Conservation (phyloP, 441 rosid genomes). For the Corymbia calophylla region DNA sequence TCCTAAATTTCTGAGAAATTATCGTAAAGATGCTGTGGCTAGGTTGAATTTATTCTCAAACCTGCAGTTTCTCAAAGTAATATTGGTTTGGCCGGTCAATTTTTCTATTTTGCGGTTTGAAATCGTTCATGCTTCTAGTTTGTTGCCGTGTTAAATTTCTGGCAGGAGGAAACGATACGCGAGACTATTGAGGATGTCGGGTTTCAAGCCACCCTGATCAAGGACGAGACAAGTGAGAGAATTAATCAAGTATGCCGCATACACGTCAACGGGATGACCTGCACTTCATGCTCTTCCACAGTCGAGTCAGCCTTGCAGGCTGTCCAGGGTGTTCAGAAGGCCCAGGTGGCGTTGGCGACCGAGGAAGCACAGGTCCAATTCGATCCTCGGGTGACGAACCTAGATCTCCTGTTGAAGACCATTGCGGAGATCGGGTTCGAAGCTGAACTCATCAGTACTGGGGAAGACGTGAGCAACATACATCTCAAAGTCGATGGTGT, state of each 20-base stretch:
- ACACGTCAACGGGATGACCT: slow-evolving; percentile 77
- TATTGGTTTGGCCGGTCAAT: neutral
- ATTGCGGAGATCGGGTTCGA: slow-evolving; percentile 67
- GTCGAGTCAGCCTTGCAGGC: slow-evolving; percentile 61
- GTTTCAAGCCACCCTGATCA: neutral
- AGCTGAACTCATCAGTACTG: slow-evolving; percentile 61
- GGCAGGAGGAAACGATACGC: slow-evolving; percentile 56
- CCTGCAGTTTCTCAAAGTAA: neutral
- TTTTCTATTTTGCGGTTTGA: neutral
- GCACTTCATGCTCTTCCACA: slow-evolving; percentile 75
- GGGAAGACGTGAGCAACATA: slow-evolving; percentile 60
- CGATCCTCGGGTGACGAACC: slow-evolving; percentile 41
- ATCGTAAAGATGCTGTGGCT: neutral
- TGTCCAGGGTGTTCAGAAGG: slow-evolving; percentile 56
- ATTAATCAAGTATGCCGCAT: slow-evolving; percentile 60
- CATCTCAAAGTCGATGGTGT: slow-evolving; percentile 69
- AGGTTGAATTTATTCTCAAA: neutral
- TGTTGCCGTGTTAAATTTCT: neutral
- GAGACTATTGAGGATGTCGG: slow-evolving; percentile 21
- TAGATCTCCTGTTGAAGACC: slow-evolving; percentile 31
- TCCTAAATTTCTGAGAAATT: neutral
- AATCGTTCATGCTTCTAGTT: neutral
- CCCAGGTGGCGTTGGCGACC: slow-evolving; percentile 79
- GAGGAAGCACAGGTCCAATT: slow-evolving; percentile 80
- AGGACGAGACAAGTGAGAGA: slow-evolving; percentile 42